Percentiles rank a stretch among this genome's conserved stretches.
phyloP scores from a whole-genome alignment of 202 grass and related monocot genomes.

The Cymbopogon flexuosus region DNA sequence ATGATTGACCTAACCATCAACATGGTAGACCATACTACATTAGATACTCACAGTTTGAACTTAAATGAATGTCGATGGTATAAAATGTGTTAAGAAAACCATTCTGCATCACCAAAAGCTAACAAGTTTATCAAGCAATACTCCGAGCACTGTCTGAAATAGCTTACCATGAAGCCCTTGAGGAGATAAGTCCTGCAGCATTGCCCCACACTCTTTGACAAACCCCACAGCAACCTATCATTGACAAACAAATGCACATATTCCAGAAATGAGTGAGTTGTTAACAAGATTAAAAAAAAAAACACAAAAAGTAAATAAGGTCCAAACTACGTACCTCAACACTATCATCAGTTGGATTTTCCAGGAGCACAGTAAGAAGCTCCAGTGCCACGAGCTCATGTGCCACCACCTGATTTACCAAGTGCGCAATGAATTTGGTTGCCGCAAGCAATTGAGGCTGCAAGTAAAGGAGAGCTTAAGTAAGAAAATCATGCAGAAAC shows the following conservation, averaged over 20 bases:
- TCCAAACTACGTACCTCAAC: conserved; percentile 55
- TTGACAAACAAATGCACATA: too few relatives aligned
- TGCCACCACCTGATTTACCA: conserved; percentile 89
- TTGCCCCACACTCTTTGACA: conserved; percentile 87
- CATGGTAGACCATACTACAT: background rate
- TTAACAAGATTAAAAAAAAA: too few relatives aligned
- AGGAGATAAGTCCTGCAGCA: conserved; percentile 78
- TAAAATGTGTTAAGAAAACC: background rate
- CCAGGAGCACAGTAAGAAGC: conserved; percentile 84
- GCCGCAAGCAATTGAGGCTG: conserved; percentile 77
- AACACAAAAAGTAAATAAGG: too few relatives aligned
- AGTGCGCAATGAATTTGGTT: conserved; percentile 94
- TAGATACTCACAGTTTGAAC: background rate
- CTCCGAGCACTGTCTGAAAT: too few relatives aligned
- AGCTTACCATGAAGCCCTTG: conserved; percentile 55
- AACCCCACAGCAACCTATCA: conserved; percentile 57
- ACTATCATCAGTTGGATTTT: conserved; percentile 89
- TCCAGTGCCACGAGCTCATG: conserved; percentile 75
- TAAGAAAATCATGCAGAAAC: too few relatives aligned
- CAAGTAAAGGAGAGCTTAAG: too few relatives aligned
- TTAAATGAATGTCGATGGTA: background rate
- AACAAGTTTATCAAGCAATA: background rate
- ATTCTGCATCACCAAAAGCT: background rate
- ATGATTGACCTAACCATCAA: background rate
- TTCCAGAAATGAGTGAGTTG: too few relatives aligned